A percentile compares a stretch with the other conserved stretches of the same genome.
phyloP scores from a whole-genome alignment of 2,329 filamentous ascomycete genomes.

The Penicillium griseofulvum region DNA sequence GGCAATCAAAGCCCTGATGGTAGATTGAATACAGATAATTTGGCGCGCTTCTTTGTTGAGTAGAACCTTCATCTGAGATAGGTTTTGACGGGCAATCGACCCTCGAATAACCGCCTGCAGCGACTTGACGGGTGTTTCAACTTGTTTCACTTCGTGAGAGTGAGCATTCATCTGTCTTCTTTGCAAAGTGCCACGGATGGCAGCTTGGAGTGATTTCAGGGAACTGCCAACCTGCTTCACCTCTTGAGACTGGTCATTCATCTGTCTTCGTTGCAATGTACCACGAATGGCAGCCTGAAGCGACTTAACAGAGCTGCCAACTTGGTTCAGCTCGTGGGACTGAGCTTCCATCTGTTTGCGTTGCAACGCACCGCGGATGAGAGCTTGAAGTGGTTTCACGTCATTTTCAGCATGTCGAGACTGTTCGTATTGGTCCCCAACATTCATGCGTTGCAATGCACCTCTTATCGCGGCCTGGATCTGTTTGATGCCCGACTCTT shows the following conservation, averaged over 20 bases:
- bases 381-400: constrained; percentile 62
- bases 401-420: constrained; percentile 50
- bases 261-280: constrained; percentile 55
- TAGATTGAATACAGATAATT: constrained; percentile 39
- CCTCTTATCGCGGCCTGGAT: constrained; percentile 59
- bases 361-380: constrained; percentile 64
- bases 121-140: constrained; percentile 48
- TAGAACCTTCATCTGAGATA: constrained; percentile 24
- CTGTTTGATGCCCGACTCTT: constrained; percentile 45
- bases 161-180: constrained; percentile 46
- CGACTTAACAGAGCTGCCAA: constrained; percentile 46
- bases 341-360: constrained; percentile 46
- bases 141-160: constrained; percentile 42
- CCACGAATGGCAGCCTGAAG: constrained; percentile 66
- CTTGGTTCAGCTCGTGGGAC: constrained; percentile 45
- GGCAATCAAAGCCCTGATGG: constrained; percentile 33
- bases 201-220: constrained; percentile 54
- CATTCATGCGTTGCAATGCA: constrained; percentile 42
- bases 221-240: constrained; percentile 52
- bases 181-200: constrained; percentile 64
- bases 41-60: constrained; percentile 28
- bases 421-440: constrained; percentile 38
- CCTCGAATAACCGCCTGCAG: constrained; percentile 62
- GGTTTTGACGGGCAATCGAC: constrained; percentile 44
- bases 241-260: constrained; percentile 28